Percentiles rank a stretch among this genome's conserved stretches.
Conservation (phyloP, 257 asterid species). For the Nicotiana tomentosiformis region DNA sequence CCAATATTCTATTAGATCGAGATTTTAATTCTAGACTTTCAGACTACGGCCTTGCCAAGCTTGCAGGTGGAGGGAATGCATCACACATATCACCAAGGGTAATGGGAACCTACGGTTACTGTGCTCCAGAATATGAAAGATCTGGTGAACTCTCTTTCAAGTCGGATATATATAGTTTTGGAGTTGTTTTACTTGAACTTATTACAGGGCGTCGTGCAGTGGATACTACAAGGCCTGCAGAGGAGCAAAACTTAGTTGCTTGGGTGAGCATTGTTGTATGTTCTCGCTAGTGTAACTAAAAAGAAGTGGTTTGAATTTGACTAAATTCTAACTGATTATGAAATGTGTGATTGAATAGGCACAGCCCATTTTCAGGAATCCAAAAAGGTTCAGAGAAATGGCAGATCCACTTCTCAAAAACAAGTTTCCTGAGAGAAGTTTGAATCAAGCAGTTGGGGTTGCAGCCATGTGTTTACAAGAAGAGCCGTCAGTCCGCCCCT, state of each 20-base stretch:
- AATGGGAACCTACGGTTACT: slow-evolving; percentile 60
- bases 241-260: slow-evolving; percentile 60
- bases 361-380: slow-evolving; percentile 57
- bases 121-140: slow-evolving; percentile 78
- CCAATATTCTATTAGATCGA: slow-evolving; percentile 60
- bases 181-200: slow-evolving; percentile 70
- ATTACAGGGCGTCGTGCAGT: slow-evolving; percentile 78
- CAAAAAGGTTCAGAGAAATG: slow-evolving; percentile 64
- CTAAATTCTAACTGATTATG: not conserved
- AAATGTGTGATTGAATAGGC: slow-evolving; percentile 36
- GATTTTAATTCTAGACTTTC: slow-evolving; percentile 53
- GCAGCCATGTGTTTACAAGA: slow-evolving; percentile 91
- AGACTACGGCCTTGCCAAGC: slow-evolving; percentile 79
- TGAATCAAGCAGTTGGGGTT: slow-evolving; percentile 78
- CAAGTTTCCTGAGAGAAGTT: slow-evolving; percentile 44
- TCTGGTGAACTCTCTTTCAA: slow-evolving; percentile 59
- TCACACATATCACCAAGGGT: slow-evolving; percentile 46
- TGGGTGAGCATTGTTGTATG: slow-evolving; percentile 48
- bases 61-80: slow-evolving; percentile 49
- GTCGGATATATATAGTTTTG: slow-evolving; percentile 82
- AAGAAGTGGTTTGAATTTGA: not conserved
- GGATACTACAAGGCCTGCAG: slow-evolving; percentile 42
- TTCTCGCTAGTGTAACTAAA: not conserved
- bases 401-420: slow-evolving; percentile 64
- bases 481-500: slow-evolving; percentile 77